Evolutionary conservation across 495 filamentous ascomycete species (phyloP).

Genomic region (Sporormia fimetaria): DNA sequence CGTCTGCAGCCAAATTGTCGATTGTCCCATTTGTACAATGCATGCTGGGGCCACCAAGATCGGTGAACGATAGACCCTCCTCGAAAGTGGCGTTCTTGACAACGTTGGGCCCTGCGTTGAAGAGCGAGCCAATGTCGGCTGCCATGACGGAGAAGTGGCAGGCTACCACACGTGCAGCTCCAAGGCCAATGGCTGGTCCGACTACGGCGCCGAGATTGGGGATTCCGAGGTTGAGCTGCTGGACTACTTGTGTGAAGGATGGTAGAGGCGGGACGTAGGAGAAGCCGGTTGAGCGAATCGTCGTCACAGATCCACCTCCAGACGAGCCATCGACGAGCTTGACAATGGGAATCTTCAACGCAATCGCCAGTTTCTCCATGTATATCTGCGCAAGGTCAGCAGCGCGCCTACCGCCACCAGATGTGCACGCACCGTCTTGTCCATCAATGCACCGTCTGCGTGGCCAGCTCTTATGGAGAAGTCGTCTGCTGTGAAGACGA

Average conservation of each 20-base stretch:
- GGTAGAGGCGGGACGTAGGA: conserved; percentile 47
- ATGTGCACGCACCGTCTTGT: conserved; percentile 37
- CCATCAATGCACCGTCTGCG: conserved; percentile 46
- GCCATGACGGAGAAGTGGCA: conserved; percentile 60
- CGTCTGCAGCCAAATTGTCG: conserved; percentile 50
- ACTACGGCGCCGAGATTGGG: conserved; percentile 52
- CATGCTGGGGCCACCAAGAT: conserved; percentile 45
- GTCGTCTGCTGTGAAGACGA: conserved; percentile 52
- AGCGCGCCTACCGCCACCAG: background rate
- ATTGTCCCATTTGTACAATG: conserved; percentile 57
- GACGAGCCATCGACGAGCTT: conserved; percentile 54
- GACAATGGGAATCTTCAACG: conserved; percentile 41
- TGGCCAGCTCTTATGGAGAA: conserved; percentile 54
- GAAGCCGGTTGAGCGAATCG: conserved; percentile 43
- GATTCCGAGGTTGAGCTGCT: conserved; percentile 52
- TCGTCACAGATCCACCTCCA: conserved; percentile 51
- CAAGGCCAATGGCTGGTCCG: conserved; percentile 52
- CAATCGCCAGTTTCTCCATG: conserved; percentile 39
- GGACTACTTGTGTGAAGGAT: conserved; percentile 39
- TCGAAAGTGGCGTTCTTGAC: conserved; percentile 48
- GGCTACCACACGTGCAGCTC: conserved; percentile 47
- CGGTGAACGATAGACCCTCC: conserved; percentile 45
- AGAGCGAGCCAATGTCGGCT: conserved; percentile 47
- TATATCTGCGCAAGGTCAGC: conserved; percentile 28
- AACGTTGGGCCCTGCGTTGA: conserved; percentile 54